These are phyloP conservation scores for Alternaria sp. DNA, from an alignment of 2,329 filamentous ascomycete species.

Conservation along the genomic window DNA sequence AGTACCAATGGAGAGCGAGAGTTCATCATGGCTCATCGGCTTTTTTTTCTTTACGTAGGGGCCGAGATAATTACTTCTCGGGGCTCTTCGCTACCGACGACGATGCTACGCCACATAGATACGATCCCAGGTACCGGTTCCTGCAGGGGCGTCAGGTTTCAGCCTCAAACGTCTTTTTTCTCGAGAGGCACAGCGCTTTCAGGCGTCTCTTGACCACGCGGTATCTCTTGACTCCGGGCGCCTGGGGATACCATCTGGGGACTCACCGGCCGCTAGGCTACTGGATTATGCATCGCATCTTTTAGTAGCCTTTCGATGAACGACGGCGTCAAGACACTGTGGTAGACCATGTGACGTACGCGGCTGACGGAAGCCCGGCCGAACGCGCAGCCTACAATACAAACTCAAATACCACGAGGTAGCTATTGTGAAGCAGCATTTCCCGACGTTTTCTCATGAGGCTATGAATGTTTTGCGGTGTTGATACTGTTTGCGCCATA, in stretches of 20 bases:
- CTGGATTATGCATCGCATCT: neutral
- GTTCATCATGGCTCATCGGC: neutral
- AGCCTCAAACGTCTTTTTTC: conserved; percentile 16
- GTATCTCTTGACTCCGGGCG: neutral
- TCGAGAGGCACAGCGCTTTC: neutral
- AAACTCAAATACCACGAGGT: neutral
- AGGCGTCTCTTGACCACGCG: neutral
- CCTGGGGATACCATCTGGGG: neutral
- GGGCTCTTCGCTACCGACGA: neutral
- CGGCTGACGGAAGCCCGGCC: conserved; percentile 1
- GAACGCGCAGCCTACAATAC: neutral
- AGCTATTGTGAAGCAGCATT: neutral
- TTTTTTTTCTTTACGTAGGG: neutral
- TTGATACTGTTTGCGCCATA: neutral
- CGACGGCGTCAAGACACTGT: conserved; percentile 1
- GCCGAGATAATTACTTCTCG: neutral
- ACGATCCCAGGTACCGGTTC: neutral
- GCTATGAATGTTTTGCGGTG: neutral
- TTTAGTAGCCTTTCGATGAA: neutral
- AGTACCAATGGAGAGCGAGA: neutral
- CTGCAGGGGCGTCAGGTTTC: conserved; percentile 11
- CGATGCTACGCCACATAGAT: neutral
- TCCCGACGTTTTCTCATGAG: neutral
- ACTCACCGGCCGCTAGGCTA: neutral
- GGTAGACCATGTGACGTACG: neutral